Base-by-base conservation (phyloP, 805 yeast genomes). In the Candida arabinofermentans region DNA sequence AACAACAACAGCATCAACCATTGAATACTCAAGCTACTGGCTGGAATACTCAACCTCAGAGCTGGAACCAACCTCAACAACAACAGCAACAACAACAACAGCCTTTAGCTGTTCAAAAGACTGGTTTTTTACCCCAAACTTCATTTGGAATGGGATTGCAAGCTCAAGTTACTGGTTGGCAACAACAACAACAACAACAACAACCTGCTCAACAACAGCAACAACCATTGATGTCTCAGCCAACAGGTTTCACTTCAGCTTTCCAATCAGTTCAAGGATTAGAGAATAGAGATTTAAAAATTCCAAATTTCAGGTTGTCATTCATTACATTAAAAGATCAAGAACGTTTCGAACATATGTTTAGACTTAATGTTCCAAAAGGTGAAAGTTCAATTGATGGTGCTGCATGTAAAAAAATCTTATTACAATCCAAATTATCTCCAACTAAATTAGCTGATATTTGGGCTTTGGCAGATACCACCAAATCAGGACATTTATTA, bases 391-490 rank as follows among this genome's bases (percentile, higher is more conserved):
- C 87, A 4, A 76, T 85, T 40, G 67, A 74, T 34, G 90, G 91
- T 9, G 82, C 79, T 35, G 69, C 83, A 5, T 95, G 96, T 13
- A 79, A 90, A 51, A 81, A 79, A 47, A 82, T 91, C 45, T 70
- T 91, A 53, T 69, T 87, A 67, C 77, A 86, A 51, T 89, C 96
- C 0, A 86, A 87, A 6, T 70, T 91, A 40, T 70, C 78, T 32
- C 88, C 96, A 3, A 71, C 76, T 21, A 78, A 82, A 33, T 71
- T 91, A 52, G 91, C 91, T 3, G 87, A 79, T 53, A 84, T 91
- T 46, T 91, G 98, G 98, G 81, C 84, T 19, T 69, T 91, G 43
- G 77, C 95, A n/a, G 98, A 91, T 58, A 83, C 95, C 2, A 85
- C 81, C 53, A 83, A 79, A 54, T 81, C 93, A 7, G 98, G 98